phyloP scores from a whole-genome alignment of 2,329 filamentous ascomycete species.

The Sordariomycetes sp. region DNA sequence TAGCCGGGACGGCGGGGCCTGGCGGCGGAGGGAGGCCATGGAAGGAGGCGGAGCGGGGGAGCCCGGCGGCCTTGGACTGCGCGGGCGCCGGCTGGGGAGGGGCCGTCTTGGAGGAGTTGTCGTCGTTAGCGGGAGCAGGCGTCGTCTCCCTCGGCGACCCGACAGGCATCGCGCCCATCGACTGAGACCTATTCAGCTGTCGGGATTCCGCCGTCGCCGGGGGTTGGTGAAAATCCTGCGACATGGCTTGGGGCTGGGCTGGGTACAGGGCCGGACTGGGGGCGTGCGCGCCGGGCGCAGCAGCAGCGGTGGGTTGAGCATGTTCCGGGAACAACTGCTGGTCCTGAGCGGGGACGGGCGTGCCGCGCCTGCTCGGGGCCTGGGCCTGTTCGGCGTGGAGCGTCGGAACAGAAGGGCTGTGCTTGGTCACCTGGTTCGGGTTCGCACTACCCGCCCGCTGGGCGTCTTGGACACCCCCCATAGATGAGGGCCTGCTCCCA shows the following conservation, averaged over 20 bases:
- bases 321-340: not conserved
- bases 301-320: not conserved
- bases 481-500: not conserved
- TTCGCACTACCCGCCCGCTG: not conserved
- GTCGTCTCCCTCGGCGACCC: not conserved
- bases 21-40: not conserved
- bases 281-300: not conserved
- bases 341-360: not conserved
- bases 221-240: not conserved
- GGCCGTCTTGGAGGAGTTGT: not conserved
- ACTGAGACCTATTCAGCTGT: constrained; percentile 20
- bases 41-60: not conserved
- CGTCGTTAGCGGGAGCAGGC: not conserved
- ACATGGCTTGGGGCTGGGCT: not conserved
- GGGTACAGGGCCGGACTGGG: not conserved
- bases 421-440: not conserved
- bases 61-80: not conserved
- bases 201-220: constrained; percentile 8
- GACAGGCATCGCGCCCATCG: constrained; percentile 22
- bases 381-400: not conserved
- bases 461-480: not conserved
- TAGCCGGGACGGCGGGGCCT: constrained; percentile 20
- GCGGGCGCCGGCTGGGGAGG: constrained; percentile 1
- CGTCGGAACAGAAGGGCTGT: not conserved
- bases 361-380: not conserved